phyloP scores from a whole-genome alignment of 495 filamentous ascomycete species.

The Elasticomyces elasticus region DNA sequence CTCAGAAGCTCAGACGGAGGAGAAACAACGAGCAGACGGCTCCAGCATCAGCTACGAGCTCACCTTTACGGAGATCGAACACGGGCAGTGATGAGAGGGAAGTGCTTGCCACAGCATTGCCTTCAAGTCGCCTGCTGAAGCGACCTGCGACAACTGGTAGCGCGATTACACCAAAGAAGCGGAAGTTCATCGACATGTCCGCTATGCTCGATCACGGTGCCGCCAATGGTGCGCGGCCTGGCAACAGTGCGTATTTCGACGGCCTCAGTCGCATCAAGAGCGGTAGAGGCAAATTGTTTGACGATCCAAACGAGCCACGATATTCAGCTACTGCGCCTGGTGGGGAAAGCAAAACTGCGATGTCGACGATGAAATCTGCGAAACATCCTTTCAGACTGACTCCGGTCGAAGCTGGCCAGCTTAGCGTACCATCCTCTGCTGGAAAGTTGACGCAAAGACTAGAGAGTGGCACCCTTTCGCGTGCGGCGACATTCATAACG shows the following conservation, averaged over 20 bases:
- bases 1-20: conserved; percentile 15
- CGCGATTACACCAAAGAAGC: background rate
- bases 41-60: conserved; percentile 2
- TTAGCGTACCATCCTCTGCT: background rate
- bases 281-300: conserved; percentile 33
- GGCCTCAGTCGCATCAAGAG: conserved; percentile 62
- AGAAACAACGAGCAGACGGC: conserved; percentile 9
- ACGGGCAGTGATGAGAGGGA: background rate
- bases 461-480: background rate
- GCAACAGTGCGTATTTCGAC: conserved; percentile 36
- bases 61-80: background rate
- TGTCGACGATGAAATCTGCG: background rate
- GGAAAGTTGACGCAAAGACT: background rate
- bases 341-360: background rate
- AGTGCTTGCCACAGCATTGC: background rate
- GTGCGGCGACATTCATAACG: too few species aligned
- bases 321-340: conserved; percentile 6
- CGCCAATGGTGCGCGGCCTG: background rate
- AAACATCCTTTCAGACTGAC: background rate
- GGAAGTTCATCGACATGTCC: background rate
- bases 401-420: background rate
- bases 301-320: conserved; percentile 10
- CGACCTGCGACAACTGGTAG: background rate
- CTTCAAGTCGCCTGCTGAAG: conserved; percentile 1
- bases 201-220: background rate